Evolutionary conservation across 2,329 filamentous ascomycete species (phyloP), one percentile per base, ranked within the genome.

Genomic region (Rhexocercosporidium sp.): DNA sequence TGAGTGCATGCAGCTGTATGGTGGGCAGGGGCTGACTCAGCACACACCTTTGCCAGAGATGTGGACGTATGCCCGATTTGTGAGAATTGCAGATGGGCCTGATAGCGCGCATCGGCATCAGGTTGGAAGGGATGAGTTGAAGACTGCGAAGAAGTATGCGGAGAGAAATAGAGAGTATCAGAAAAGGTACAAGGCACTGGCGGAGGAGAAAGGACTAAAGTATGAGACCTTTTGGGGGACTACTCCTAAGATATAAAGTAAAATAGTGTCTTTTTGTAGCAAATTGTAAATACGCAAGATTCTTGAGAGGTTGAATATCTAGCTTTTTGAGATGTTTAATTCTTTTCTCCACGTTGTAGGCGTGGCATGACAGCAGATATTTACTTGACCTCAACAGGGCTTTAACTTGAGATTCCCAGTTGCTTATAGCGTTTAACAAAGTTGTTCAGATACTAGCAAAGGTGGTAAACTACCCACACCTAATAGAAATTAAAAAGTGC

Each of bases 1-100:
- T 70, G 78, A 80, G 70, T 79, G 78, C 37, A 81, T 81, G 78
- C 80, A 81, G 69, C 76, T 81, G 54, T 81, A 80, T 70, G 79
- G 80, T 53, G 80, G 79, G 0, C 78, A 80, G 69, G 80, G 80
- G 8, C 64, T 81, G 16, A 81, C 78, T 18, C 80, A 81, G 66
- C 78, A 81, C 70, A 81, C 80, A 3, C 77, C 79, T 0, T 70
- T 81, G 59, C 79, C 80, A 8, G 78, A 81, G 73, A 74, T 81
- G 67, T 81, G 80, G 80, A 80, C 80, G 29, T 81, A 81, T 73
- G 79, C 80, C 1, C 65, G 80, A 27, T 80, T 80, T 70, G 78
- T 81, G 34, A 72, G 80, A 64, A 76, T 81, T 37, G 80, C 79
- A 4, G 80, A 81, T 74, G 80, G 80, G 1, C 80, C 80, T 1